These are phyloP conservation scores for Tulasnella sp. DNA, from an alignment of 768 basidiomycete genomes.

Conservation along the genomic window DNA sequence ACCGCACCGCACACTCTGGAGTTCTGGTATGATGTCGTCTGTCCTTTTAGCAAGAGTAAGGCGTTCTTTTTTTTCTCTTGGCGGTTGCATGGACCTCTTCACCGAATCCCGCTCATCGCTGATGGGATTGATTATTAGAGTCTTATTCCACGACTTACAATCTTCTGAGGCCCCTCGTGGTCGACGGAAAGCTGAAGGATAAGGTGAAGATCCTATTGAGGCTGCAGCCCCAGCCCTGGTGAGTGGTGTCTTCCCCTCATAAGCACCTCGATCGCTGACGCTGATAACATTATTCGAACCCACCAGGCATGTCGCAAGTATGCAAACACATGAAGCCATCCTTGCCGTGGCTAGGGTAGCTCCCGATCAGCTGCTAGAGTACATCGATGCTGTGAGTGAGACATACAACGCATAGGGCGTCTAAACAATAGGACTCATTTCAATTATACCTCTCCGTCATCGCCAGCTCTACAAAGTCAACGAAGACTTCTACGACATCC, in stretches of 20 bases:
- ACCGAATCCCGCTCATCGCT: not conserved
- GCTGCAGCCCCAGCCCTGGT: constrained; percentile 29
- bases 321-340: constrained; percentile 67
- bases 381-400: constrained; percentile 47
- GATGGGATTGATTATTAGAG: not conserved
- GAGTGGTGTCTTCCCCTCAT: constrained; percentile 29
- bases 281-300: no score
- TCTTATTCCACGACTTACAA: constrained; percentile 41
- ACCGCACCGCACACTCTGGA: constrained; percentile 70
- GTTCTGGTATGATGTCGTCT: constrained; percentile 79
- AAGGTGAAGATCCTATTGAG: constrained; percentile 49
- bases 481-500: constrained; percentile 69
- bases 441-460: not conserved
- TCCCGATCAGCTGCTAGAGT: constrained; percentile 72
- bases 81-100: not conserved
- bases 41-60: constrained; percentile 41
- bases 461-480: constrained; percentile 64
- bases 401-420: not conserved
- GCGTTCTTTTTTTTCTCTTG: not conserved
- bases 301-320: constrained; percentile 62
- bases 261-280: constrained; percentile 20
- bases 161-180: constrained; percentile 34
- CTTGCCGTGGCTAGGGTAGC: constrained; percentile 63
- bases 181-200: constrained; percentile 41
- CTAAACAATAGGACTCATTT: no score